phyloP scores from a whole-genome alignment of 345 rosid species.

The Theobroma cacao region DNA sequence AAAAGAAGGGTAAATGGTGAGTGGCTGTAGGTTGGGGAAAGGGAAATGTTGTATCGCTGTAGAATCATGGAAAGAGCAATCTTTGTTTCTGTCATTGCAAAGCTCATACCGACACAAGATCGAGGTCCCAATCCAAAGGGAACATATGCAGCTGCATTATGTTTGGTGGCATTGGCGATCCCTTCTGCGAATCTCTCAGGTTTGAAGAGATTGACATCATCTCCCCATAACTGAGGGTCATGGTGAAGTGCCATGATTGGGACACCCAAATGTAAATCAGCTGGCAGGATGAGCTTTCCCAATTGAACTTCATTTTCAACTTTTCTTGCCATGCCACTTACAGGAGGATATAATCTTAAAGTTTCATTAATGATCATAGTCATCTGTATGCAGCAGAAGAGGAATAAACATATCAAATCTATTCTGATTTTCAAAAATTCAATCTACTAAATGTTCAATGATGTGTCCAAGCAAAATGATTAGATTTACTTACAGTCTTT shows the following conservation, averaged over 20 bases:
- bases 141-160: constrained; percentile 25
- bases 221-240: constrained; percentile 39
- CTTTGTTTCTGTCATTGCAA: constrained; percentile 32
- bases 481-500: background rate
- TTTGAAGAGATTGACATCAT: constrained; percentile 32
- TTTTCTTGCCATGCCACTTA: background rate
- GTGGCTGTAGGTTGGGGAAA: background rate
- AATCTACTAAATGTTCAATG: background rate
- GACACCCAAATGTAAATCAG: constrained; percentile 11
- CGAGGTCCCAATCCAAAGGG: constrained; percentile 42
- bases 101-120: constrained; percentile 35
- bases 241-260: constrained; percentile 26
- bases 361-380: constrained; percentile 28
- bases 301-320: constrained; percentile 16
- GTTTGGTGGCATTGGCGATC: constrained; percentile 38
- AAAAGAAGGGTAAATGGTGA: background rate
- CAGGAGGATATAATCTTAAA: constrained; percentile 34
- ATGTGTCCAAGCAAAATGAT: background rate
- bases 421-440: background rate
- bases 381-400: constrained; percentile 6
- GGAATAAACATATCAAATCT: background rate
- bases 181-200: constrained; percentile 32
- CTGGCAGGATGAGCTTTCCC: constrained; percentile 32
- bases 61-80: constrained; percentile 43
- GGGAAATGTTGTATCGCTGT: constrained; percentile 27